Base-by-base conservation (phyloP, 768 basidiomycete species). In the Mycena albidolilacea region DNA sequence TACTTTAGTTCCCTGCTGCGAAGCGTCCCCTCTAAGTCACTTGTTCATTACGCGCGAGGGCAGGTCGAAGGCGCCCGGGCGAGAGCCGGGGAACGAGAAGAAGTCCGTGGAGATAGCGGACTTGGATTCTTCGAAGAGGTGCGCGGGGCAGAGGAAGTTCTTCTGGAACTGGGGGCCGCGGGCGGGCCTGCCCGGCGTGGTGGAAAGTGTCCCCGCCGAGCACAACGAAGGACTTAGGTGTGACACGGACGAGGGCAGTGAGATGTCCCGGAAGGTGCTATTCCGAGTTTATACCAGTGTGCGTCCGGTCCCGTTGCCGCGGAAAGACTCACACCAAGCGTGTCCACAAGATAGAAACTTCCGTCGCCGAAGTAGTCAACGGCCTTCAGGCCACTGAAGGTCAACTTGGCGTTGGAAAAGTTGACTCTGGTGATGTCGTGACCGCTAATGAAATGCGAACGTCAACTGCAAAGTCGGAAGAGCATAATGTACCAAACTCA, bases 331-430 rank as follows among this genome's bases (percentile, higher is more conserved):
- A n/a, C n/a, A n/a, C 75, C 75, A 15, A 63, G 75, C 2, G 68
- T 67, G 38, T 72, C 41, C 17, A 75, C 9, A 35, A 75, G 52
- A 39, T 75, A 72, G 44, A 72, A 71, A 37, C 67, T 69, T 70
- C 69, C 30, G 30, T 30, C 30, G 30, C 30, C 3, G 30, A 30
- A 30, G 30, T 30, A 30, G 30, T 30, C 30, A 12, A 70, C n/a
- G 59, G 71, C 71, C n/a, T 62, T 50, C 43, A 75, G 41, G 8
- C 59, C 71, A 44, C 57, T 64, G 57, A 75, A 69, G 8, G 17
- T 59, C 5, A 73, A 46, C 5, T 38, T 54, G 5, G 69, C 30
- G 5, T 35, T 64, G 10, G 67, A 15, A 43, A 75, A 75, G 30
- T 67, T 60, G 23, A 75, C 30, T 35, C 66, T 70, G 11, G 67